Conservation (phyloP, 2,329 filamentous ascomycete genomes). For the Trichoderma aggressivum region DNA sequence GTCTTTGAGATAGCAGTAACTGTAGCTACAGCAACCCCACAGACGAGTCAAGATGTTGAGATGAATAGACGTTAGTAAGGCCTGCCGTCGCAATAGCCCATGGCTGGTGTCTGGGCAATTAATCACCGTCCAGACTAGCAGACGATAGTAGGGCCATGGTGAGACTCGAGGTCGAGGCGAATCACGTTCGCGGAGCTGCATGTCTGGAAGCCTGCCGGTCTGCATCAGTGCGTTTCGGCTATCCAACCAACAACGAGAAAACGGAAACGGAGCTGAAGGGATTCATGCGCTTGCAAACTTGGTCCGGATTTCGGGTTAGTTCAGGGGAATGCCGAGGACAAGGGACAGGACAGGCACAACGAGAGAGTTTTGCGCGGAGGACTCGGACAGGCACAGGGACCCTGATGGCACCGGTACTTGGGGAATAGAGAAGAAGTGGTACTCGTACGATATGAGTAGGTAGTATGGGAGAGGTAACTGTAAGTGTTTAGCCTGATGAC, state of each 20-base stretch:
- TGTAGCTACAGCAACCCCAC: not conserved
- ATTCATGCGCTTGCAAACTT: not conserved
- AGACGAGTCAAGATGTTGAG: slow-evolving; percentile 2
- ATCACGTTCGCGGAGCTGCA: slow-evolving; percentile 18
- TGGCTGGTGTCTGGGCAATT: not conserved
- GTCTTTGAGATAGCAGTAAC: not conserved
- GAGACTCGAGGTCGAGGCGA: not conserved
- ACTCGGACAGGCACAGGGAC: not conserved
- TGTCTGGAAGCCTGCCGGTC: slow-evolving; percentile 4
- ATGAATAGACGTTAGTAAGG: not conserved
- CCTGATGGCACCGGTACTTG: not conserved
- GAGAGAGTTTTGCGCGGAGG: not conserved
- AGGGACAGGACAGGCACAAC: not conserved
- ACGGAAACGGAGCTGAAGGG: not conserved
- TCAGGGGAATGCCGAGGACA: not conserved
- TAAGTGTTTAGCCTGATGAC: not conserved
- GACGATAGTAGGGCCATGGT: not conserved
- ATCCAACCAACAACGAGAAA: not conserved
- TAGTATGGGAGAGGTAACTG: not conserved
- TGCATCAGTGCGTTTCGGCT: slow-evolving; percentile 3
- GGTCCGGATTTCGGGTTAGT: not conserved
- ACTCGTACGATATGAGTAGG: not conserved
- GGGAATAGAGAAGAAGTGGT: not conserved
- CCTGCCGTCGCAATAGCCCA: not conserved
- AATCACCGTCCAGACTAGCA: not conserved